These are phyloP conservation scores for Russula olivacea DNA, from an alignment of 768 basidiomycete genomes.

Conservation along the genomic window DNA sequence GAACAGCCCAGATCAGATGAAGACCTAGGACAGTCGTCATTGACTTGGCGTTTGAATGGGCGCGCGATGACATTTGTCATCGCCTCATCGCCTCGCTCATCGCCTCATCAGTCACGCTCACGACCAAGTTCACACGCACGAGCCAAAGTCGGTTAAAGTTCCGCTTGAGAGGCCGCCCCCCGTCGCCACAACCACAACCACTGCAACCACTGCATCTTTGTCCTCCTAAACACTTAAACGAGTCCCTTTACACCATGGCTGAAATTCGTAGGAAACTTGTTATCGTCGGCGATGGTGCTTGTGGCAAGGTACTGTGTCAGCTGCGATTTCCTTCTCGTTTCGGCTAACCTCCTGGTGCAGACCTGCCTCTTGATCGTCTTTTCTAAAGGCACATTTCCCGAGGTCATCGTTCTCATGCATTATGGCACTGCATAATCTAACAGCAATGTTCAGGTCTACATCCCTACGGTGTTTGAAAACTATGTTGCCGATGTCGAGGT, in stretches of 20 bases:
- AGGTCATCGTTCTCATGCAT: slow-evolving; percentile 45
- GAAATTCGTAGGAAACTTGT: slow-evolving; percentile 99
- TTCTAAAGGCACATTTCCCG: slow-evolving; percentile 94
- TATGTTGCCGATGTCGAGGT: slow-evolving; percentile 99
- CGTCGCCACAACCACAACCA: slow-evolving; percentile 16
- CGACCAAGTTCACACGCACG: slow-evolving; percentile 25
- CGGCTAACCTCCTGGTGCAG: slow-evolving; percentile 8
- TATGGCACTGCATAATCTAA: slow-evolving; percentile 5
- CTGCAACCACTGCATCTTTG: slow-evolving; percentile 1
- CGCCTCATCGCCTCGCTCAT: slow-evolving; percentile 5
- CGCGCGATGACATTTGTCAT: slow-evolving; percentile 8
- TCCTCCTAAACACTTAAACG: slow-evolving; percentile 16
- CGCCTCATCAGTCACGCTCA: slow-evolving; percentile 13
- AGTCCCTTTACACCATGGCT: slow-evolving; percentile 51
- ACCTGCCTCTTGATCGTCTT: slow-evolving; percentile 77
- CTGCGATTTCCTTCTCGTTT: not conserved
- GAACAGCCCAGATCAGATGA: not conserved
- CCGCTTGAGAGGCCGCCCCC: slow-evolving; percentile 26
- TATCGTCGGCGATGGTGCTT: slow-evolving; percentile 98
- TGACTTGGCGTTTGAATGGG: not conserved
- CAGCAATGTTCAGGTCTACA: slow-evolving; percentile 69
- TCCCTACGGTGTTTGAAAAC: slow-evolving; percentile 99
- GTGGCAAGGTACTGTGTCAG: slow-evolving; percentile 65
- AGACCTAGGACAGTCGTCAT: not conserved
- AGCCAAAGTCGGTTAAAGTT: slow-evolving; percentile 21